phyloP scores from a whole-genome alignment of 306 rosid genomes.

The Lupinus albus region DNA sequence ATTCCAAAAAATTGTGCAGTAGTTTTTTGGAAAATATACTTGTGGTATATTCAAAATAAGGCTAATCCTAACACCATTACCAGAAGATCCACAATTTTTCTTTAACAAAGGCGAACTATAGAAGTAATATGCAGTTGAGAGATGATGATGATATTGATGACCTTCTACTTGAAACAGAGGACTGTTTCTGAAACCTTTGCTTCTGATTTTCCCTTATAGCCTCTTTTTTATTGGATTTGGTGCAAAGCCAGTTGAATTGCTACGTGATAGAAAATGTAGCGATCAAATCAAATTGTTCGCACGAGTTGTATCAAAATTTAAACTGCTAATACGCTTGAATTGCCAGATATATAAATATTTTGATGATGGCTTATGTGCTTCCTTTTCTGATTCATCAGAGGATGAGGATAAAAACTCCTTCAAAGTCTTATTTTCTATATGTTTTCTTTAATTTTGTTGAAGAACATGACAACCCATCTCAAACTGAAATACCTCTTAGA shows the following conservation, averaged over 20 bases:
- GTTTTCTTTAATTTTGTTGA: conserved; percentile 5
- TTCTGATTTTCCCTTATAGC: conserved; percentile 50
- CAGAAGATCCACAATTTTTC: conserved; percentile 54
- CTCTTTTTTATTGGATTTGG: conserved; percentile 55
- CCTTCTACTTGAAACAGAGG: conserved; percentile 68
- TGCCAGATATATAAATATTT: conserved; percentile 89
- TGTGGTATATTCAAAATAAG: conserved; percentile 90
- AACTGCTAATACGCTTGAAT: conserved; percentile 84
- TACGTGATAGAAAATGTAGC: conserved; percentile 78
- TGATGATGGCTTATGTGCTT: conserved; percentile 53
- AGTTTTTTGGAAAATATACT: conserved; percentile 76
- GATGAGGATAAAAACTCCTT: conserved; percentile 70
- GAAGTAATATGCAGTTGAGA: conserved; percentile 58
- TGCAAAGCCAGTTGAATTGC: conserved; percentile 88
- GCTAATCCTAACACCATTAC: conserved; percentile 72
- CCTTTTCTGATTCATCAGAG: conserved; percentile 45
- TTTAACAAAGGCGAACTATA: conserved; percentile 53
- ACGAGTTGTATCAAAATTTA: conserved; percentile 60
- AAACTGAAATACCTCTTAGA: no score
- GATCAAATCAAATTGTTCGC: conserved; percentile 65
- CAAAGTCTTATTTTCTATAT: conserved; percentile 64
- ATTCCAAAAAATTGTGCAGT: conserved; percentile 78
- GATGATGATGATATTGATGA: conserved; percentile 54
- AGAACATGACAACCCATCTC: no score
- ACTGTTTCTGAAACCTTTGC: conserved; percentile 69